These are phyloP conservation scores for Prunus davidiana DNA, from an alignment of 306 rosid species.

Conservation along the genomic window DNA sequence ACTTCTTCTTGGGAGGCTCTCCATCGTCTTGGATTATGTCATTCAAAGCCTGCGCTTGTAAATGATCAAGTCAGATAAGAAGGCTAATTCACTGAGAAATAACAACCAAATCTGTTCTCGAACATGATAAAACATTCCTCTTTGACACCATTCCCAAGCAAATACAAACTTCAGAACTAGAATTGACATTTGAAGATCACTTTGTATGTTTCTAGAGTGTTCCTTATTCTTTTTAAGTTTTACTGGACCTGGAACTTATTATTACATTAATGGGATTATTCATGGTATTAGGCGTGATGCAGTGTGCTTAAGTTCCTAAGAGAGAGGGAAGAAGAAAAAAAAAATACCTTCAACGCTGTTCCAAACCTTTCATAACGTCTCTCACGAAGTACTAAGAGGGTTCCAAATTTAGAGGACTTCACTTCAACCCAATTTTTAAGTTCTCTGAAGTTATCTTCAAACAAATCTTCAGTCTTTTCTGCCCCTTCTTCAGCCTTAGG, in stretches of 20 bases:
- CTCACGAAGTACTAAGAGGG: conserved; percentile 67
- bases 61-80: not conserved
- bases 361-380: conserved; percentile 78
- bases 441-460: conserved; percentile 79
- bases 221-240: not conserved
- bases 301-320: not conserved
- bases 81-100: not conserved
- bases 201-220: not conserved
- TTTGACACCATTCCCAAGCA: not conserved
- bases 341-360: conserved; percentile 75
- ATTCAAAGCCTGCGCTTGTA: conserved; percentile 46
- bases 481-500: conserved; percentile 33
- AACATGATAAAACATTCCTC: not conserved
- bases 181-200: not conserved
- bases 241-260: not conserved
- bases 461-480: conserved; percentile 46
- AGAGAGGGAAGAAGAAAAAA: not conserved
- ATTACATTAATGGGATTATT: not conserved
- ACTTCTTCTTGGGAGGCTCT: conserved; percentile 76
- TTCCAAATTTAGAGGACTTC: conserved; percentile 74
- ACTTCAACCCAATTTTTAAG: conserved; percentile 85
- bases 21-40: conserved; percentile 74
- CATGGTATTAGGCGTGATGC: not conserved
- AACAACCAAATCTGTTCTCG: not conserved
- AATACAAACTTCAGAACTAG: not conserved